Evolutionary conservation across 306 rosid species (phyloP), one percentile per base, ranked within the genome.

Genomic region (Fragaria ananassa): DNA sequence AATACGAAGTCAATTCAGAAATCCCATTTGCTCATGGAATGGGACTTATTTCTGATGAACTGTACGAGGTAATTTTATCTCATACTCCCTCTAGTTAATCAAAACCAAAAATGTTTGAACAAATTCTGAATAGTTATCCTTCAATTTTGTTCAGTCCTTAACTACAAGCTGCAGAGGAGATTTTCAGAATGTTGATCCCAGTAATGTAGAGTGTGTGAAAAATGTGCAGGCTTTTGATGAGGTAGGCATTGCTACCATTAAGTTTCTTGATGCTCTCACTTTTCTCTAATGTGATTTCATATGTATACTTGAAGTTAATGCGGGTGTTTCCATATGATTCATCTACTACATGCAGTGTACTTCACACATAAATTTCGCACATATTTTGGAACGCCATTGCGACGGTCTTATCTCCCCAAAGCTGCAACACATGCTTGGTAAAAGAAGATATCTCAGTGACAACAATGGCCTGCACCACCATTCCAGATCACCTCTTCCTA

Each of bases 41-140:
- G 92, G 84, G 75, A 39, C 84, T 93, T 44, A 88, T 93, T 68
- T 86, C 93, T 12, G 86, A 85, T 72, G 93, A 93, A 81, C 79
- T 90, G 46, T 85, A 72, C 0, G 18, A 81, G 81, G 96, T 89
- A 14, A 69, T 46, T 13, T 45, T n/a, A 69, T 69, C 39, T 69
- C 41, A 12, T 45, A 45, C 41, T 37, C 34, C 9, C 58, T 56
- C 13, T 8, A 58, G 7, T 64, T 42, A 27, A 42, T 11, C 8
- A 57, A 58, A 58, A 60, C 27, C 47, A 11, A 41, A 35, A 35
- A 53, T 29, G 34, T 10, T 0, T 17, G 1, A 71, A 3, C 18
- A 29, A 46, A 46, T 15, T 46, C 31, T 56, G 2, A 56, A 9
- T 8, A 23, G 4, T n/a, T 56, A 19, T 9, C 29, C 31, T 56